Evolutionary conservation across 306 rosid genomes (phyloP), one percentile per base, ranked within the genome.

Genomic region (Betula pendula): DNA sequence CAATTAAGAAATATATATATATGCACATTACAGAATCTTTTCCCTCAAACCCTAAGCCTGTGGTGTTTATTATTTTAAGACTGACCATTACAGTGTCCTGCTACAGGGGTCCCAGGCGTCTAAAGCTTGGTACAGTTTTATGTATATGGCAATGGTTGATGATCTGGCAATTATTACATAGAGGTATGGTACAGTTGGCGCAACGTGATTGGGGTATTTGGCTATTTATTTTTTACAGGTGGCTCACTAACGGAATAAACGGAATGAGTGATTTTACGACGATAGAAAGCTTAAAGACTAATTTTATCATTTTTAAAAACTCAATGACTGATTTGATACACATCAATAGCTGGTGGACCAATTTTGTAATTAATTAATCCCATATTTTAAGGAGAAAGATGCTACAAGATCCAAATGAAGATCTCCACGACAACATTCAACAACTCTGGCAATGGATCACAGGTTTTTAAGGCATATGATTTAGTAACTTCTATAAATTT

Each of bases 1-100:
- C 45, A 65, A 10, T 35, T 38, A 38, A 65, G 47, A 65, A 53
- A 65, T n/a, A 13, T 40, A 33, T 65, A n/a, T n/a, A 65, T 19
- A 20, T 62, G 68, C 48, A 65, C 70, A 40, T 66, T 38, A 17
- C 8, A 45, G 70, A 66, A 66, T 66, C 70, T 66, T 66, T 65
- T 66, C 20, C 70, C 38, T 66, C 49, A 38, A 66, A 38, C 27
- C 9, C 19, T 19, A n/a, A 65, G 27, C 16, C 70, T 65, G 25
- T 65, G 15, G 15, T 9, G 20, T 65, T 65, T 65, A 17, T 35
- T 65, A 17, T 35, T 65, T 65, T 33, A 63, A 33, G 25, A 35
- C 27, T 65, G 70, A 19, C 35, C 48, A 65, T 38, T 17, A 65
- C 48, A 66, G 70, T 9, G 16, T 15, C 70, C 70, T 65, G 70